A percentile compares a stretch with the other conserved stretches of the same genome.
Conservation (phyloP, 2,329 filamentous ascomycete genomes). For the Stemphylium vesicarium region DNA sequence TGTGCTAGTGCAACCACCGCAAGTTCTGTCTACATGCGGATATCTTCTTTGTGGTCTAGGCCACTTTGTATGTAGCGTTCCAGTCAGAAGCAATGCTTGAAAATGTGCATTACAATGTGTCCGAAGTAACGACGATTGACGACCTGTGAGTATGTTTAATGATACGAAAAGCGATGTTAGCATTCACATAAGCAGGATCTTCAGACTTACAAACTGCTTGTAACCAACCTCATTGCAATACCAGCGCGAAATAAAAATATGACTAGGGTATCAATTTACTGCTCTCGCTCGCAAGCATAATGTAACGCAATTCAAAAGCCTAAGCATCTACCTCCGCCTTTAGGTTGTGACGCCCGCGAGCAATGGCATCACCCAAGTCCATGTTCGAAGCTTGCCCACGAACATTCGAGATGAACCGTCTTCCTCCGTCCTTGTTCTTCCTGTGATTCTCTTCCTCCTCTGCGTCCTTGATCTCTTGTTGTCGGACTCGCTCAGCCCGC, state of each 20-base stretch:
- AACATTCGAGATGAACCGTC: slow-evolving; percentile 32
- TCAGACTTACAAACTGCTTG: not conserved
- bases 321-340: slow-evolving; percentile 25
- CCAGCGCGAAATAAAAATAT: not conserved
- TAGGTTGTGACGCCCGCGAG: slow-evolving; percentile 32
- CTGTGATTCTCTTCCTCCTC: slow-evolving; percentile 39
- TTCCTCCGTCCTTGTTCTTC: slow-evolving; percentile 32
- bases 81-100: not conserved
- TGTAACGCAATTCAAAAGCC: not conserved
- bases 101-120: not conserved
- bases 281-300: not conserved
- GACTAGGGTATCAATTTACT: slow-evolving; percentile 18
- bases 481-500: slow-evolving; percentile 42
- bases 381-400: slow-evolving; percentile 32
- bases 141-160: not conserved
- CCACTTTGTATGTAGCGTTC: not conserved
- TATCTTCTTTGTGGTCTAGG: not conserved
- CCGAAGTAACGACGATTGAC: no score
- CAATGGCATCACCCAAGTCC: slow-evolving; percentile 38
- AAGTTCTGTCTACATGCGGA: not conserved
- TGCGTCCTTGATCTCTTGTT: slow-evolving; percentile 40
- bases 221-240: not conserved
- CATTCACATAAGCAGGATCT: not conserved
- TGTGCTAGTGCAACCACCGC: not conserved
- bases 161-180: not conserved